phyloP scores from a whole-genome alignment of 345 rosid species.

The Gossypium anomalum region DNA sequence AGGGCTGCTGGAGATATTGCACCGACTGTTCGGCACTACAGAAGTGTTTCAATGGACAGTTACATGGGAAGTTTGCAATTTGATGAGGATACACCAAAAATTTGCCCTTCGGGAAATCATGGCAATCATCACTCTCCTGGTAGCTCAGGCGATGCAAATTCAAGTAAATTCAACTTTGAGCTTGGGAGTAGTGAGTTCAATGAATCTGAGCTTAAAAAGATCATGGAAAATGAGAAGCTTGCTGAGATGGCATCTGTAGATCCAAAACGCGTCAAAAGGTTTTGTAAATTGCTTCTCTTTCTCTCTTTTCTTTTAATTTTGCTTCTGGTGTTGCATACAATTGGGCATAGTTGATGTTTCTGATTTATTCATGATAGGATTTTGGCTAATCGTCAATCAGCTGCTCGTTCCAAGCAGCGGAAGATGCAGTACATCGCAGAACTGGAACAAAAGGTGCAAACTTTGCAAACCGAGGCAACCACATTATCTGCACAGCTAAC shows the following conservation, averaged over 20 bases:
- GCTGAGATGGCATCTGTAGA: conserved; percentile 65
- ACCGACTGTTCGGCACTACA: conserved; percentile 41
- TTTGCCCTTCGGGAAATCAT: conserved; percentile 21
- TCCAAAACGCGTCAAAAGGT: conserved; percentile 56
- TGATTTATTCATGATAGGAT: conserved; percentile 41
- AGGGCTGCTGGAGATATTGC: conserved; percentile 56
- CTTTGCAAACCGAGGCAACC: conserved; percentile 77
- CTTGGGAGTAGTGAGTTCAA: conserved; percentile 58
- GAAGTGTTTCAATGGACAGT: conserved; percentile 83
- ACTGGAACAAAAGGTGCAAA: conserved; percentile 83
- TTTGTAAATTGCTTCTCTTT: background rate
- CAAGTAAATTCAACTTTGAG: conserved; percentile 33
- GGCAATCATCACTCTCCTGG: conserved; percentile 31
- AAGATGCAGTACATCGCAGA: conserved; percentile 68
- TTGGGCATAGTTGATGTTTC: background rate
- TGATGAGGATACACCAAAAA: conserved; percentile 38
- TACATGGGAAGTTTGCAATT: conserved; percentile 50
- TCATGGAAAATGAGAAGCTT: conserved; percentile 72
- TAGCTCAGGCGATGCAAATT: conserved; percentile 44
- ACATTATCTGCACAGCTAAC: conserved; percentile 81
- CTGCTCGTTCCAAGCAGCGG: conserved; percentile 86
- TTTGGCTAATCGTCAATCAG: conserved; percentile 81
- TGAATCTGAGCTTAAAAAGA: conserved; percentile 62
- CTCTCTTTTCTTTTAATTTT: background rate
- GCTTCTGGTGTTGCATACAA: background rate